phyloP scores from a whole-genome alignment of 495 filamentous ascomycete genomes.

The Pyrenula aspistea region DNA sequence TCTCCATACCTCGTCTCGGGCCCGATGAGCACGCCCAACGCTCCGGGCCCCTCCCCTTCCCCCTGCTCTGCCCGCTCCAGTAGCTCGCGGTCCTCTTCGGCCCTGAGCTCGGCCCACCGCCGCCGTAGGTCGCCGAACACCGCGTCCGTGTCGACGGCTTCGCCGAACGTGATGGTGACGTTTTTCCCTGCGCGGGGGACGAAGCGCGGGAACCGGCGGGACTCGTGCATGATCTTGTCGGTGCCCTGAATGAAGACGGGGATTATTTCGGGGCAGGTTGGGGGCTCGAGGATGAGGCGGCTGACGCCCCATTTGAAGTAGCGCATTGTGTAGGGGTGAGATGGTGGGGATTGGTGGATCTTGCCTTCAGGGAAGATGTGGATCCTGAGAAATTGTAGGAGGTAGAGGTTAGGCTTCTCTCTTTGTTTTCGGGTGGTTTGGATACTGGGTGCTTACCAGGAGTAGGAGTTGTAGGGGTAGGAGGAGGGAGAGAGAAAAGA shows the following conservation, averaged over 20 bases:
- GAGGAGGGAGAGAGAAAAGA: constrained; percentile 40
- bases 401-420: too few relatives aligned
- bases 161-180: constrained; percentile 59
- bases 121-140: constrained; percentile 52
- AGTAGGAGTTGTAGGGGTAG: constrained; percentile 50
- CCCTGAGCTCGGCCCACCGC: constrained; percentile 54
- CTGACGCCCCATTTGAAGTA: constrained; percentile 98
- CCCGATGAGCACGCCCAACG: constrained; percentile 29
- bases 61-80: constrained; percentile 20
- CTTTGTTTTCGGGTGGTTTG: constrained; percentile 43
- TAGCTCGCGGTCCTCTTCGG: constrained; percentile 2
- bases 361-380: constrained; percentile 94
- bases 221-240: constrained; percentile 74
- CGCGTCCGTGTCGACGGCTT: constrained; percentile 34
- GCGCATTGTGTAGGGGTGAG: constrained; percentile 52
- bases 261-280: constrained; percentile 72
- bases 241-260: constrained; percentile 90
- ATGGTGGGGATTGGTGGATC: constrained; percentile 68
- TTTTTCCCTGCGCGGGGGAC: constrained; percentile 61
- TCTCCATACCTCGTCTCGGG: constrained; percentile 57
- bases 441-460: too few relatives aligned
- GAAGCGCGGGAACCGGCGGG: constrained; percentile 66
- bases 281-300: constrained; percentile 75
- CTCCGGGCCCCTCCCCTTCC: constrained; percentile 19
- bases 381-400: too few relatives aligned